phyloP scores from a whole-genome alignment of 257 asterid species.

The Ehretia macrophylla region DNA sequence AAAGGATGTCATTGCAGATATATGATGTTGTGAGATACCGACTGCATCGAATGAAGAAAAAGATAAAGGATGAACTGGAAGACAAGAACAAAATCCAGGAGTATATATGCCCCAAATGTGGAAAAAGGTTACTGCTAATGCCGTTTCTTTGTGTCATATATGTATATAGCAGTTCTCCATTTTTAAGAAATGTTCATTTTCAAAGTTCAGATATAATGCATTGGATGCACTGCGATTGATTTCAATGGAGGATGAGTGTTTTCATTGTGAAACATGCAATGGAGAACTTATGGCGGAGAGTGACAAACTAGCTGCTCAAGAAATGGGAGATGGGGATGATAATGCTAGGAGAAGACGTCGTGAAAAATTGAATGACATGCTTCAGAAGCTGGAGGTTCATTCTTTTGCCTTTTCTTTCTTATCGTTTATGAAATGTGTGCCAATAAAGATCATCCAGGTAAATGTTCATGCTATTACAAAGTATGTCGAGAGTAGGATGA shows the following conservation, averaged over 20 bases:
- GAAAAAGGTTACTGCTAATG: conserved; percentile 47
- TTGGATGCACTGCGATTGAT: conserved; percentile 79
- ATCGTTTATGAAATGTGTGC: no score
- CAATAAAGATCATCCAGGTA: no score
- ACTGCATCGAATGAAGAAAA: conserved; percentile 88
- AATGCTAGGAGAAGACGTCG: conserved; percentile 81
- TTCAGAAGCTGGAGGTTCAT: conserved; percentile 80
- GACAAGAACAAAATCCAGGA: conserved; percentile 88
- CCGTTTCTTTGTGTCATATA: conserved; percentile 7
- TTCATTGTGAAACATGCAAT: conserved; percentile 91
- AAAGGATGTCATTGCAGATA: conserved; percentile 46
- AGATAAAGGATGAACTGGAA: conserved; percentile 89
- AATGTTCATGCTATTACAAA: no score
- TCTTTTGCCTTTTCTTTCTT: conserved; percentile 8
- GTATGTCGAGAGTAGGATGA: no score
- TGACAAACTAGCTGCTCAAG: conserved; percentile 74
- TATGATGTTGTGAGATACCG: conserved; percentile 93
- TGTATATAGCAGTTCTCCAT: conserved; percentile 1
- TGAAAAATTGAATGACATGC: conserved; percentile 75
- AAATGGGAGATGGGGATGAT: conserved; percentile 82
- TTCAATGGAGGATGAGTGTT: conserved; percentile 67
- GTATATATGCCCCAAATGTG: conserved; percentile 86
- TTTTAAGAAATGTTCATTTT: conserved; percentile 13
- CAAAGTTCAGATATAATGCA: conserved; percentile 66
- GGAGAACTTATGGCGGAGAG: conserved; percentile 80